Base-by-base conservation (phyloP, 139 green algal genomes). In the Mesotaenium endlicherianum region DNA sequence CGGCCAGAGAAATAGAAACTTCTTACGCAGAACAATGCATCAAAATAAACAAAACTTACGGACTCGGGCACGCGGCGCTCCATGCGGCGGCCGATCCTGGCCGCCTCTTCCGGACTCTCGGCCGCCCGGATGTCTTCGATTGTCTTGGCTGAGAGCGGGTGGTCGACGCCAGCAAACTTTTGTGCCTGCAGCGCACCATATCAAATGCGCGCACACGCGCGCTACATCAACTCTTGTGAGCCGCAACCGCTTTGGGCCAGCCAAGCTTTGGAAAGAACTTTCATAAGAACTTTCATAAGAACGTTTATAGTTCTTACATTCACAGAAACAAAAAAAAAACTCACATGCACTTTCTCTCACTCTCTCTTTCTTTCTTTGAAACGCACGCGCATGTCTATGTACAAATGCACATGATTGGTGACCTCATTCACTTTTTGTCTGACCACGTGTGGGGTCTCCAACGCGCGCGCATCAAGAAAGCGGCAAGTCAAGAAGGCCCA, bases 21-120 rank as follows among this genome's bases (percentile, higher is more conserved):
- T n/a, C n/a, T n/a, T n/a, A n/a, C n/a, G n/a, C n/a, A 59, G 49
- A 30, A 59, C 16, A 14, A 59, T 14, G 14, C 14, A 59, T 14
- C 49, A 59, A 14, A 30, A n/a, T n/a, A n/a, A n/a, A 39, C 16
- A 0, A 0, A 85, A 1, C 80, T 80, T 3, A 98, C 45, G 3
- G 98, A 90, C 16, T 95, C 74, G 8, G 95, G 94, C 0, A 82
- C 71, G 0, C 47, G 49, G 26, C 92, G 90, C 90, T 97, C 89
- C 8, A 88, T 76, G 5, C 53, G 41, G 2, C 96, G 88, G 0
- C 95, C 94, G 11, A 97, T 89, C 26, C 88, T 58, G 0, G 95
- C 95, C 1, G 96, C 96, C 79, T 97, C 94, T 90, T 99, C 96
- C 0, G 96, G 94, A 84, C 80, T 92, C 16, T 43, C 42, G 2